phyloP scores from a whole-genome alignment of 805 yeast genomes.

The Kodamaea hsintzibuensis region DNA sequence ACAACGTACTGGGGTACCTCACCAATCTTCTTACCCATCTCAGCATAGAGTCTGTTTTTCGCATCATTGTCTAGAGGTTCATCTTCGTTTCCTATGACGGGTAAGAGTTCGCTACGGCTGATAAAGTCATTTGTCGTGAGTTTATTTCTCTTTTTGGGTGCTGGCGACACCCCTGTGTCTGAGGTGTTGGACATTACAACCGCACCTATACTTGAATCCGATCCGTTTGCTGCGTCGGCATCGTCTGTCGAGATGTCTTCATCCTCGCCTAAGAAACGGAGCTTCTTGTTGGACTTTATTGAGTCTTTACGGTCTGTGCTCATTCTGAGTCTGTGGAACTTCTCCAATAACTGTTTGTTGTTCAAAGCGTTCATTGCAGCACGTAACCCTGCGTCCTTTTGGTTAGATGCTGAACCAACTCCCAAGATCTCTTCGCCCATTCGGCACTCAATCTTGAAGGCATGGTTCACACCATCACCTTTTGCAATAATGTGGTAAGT shows the following conservation, averaged over 20 bases:
- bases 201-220: neutral
- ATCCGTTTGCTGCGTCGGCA: neutral
- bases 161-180: neutral
- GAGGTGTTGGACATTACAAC: neutral
- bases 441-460: constrained; percentile 63
- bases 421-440: constrained; percentile 71
- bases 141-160: constrained; percentile 43
- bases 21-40: constrained; percentile 35
- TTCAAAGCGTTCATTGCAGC: constrained; percentile 83
- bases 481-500: constrained; percentile 50
- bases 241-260: constrained; percentile 7
- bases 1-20: constrained; percentile 34
- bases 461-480: constrained; percentile 49
- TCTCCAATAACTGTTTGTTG: constrained; percentile 60
- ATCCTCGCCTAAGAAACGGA: constrained; percentile 3
- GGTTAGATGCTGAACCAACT: constrained; percentile 65
- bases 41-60: constrained; percentile 41
- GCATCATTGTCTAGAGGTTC: constrained; percentile 34
- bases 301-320: constrained; percentile 22
- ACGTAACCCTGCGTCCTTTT: constrained; percentile 74
- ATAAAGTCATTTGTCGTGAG: constrained; percentile 12
- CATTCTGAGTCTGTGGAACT: constrained; percentile 56
- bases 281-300: constrained; percentile 12
- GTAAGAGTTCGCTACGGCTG: constrained; percentile 20
- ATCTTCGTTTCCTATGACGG: constrained; percentile 28